phyloP scores from a whole-genome alignment of 768 basidiomycete species.

The Suillus sp. region DNA sequence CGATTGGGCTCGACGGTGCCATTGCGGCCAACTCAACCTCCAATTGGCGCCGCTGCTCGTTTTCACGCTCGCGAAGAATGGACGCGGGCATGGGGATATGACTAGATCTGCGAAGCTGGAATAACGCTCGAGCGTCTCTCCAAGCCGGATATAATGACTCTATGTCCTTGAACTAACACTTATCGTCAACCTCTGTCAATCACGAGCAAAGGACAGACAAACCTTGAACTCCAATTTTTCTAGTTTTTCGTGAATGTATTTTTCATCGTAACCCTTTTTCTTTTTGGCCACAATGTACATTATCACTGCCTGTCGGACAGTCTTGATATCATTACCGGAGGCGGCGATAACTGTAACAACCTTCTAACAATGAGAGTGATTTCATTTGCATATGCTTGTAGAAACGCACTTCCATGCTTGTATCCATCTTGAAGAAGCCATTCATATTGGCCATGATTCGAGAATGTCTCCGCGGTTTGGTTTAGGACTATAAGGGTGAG shows the following conservation, averaged over 20 bases:
- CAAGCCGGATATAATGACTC: not conserved
- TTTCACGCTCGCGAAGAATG: not conserved
- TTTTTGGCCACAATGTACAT: conserved; percentile 4
- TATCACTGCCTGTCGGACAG: not conserved
- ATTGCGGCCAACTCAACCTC: not conserved
- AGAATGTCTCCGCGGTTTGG: not conserved
- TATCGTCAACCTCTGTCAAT: not conserved
- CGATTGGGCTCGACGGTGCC: not conserved
- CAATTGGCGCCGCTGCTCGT: not conserved
- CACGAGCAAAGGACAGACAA: not conserved
- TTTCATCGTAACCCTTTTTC: not conserved
- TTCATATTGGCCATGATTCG: not conserved
- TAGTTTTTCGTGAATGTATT: not conserved
- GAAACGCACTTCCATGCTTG: not conserved
- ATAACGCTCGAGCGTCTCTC: conserved; percentile 4
- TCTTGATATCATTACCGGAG: not conserved
- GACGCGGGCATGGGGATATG: not conserved
- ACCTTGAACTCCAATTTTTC: not conserved
- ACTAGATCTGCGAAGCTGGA: not conserved
- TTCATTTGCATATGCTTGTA: not conserved
- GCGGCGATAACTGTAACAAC: not conserved
- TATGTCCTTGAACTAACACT: not conserved
- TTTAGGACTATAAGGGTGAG: not conserved
- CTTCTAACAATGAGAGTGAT: not conserved
- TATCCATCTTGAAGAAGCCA: not conserved